A percentile compares a stretch with the other conserved stretches of the same genome.
Evolutionary conservation across 208 protist genomes (phyloP).

Genomic region (Acanthamoeba rhysodes): DNA sequence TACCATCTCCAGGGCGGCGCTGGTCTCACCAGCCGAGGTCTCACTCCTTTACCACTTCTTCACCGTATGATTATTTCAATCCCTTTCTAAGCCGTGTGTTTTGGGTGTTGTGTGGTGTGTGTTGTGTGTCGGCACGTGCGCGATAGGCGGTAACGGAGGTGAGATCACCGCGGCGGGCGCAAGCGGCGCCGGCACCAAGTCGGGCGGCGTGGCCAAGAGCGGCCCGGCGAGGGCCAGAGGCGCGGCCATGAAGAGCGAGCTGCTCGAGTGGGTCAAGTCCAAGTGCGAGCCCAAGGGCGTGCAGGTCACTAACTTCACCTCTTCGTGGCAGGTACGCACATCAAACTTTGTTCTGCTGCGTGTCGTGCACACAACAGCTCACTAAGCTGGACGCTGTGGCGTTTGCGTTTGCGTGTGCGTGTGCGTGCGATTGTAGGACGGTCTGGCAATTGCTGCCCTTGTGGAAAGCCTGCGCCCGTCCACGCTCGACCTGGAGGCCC

Average conservation of each 20-base stretch:
- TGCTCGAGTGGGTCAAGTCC: slow-evolving; percentile 67
- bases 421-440: not conserved
- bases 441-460: slow-evolving; percentile 41
- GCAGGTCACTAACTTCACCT: slow-evolving; percentile 64
- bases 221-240: not conserved
- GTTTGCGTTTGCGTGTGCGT: too few species aligned
- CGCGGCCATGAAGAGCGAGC: slow-evolving; percentile 52
- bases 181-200: slow-evolving; percentile 4
- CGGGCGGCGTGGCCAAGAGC: slow-evolving; percentile 13
- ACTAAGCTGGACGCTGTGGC: not conserved
- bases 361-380: too few species aligned
- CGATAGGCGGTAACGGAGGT: not conserved
- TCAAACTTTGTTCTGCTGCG: not conserved
- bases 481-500: slow-evolving; percentile 56
- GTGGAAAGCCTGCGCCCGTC: slow-evolving; percentile 22
- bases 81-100: too few species aligned
- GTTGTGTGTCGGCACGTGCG: not conserved
- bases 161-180: slow-evolving; percentile 10
- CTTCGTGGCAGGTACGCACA: slow-evolving; percentile 39
- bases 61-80: not conserved
- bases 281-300: slow-evolving; percentile 52
- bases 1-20: slow-evolving; percentile 72
- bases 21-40: slow-evolving; percentile 34
- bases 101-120: too few species aligned
- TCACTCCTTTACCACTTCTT: not conserved